Percentiles rank a stretch among this genome's conserved stretches.
Evolutionary conservation across 2,329 filamentous ascomycete genomes (phyloP).

Genomic region (Cercospora zeae-maydis): DNA sequence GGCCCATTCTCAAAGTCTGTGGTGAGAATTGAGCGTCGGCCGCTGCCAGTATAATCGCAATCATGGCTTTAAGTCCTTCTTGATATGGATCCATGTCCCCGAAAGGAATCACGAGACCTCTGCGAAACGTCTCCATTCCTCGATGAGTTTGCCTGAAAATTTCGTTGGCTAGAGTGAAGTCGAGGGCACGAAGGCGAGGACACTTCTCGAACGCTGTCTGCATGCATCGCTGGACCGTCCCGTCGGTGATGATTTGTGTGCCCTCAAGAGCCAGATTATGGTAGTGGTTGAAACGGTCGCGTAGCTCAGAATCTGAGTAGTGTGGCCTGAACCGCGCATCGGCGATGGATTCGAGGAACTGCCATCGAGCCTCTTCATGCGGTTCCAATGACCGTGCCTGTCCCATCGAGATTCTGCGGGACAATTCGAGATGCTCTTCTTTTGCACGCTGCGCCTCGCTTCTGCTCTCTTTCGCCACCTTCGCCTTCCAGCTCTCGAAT

Average conservation of each 20-base stretch:
- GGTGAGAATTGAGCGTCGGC: background rate
- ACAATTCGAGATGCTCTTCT: background rate
- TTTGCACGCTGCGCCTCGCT: background rate
- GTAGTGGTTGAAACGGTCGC: background rate
- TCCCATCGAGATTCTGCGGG: background rate
- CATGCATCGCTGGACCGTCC: background rate
- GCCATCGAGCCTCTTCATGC: background rate
- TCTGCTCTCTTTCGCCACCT: background rate
- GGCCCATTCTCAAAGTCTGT: background rate
- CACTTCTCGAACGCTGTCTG: constrained; percentile 1
- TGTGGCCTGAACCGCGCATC: background rate
- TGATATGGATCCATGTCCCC: background rate
- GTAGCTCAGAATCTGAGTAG: background rate
- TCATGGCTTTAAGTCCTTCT: background rate
- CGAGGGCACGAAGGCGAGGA: background rate
- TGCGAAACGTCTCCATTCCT: background rate
- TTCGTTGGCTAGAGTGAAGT: background rate
- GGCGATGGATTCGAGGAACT: background rate
- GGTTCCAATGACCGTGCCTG: background rate
- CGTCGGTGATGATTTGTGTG: background rate
- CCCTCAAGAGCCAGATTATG: background rate
- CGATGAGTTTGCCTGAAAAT: background rate
- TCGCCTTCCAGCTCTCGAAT: background rate
- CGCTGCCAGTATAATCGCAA: background rate
- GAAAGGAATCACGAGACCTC: background rate